Evolutionary conservation across 1,284 basidiomycete species (phyloP), one percentile per base, ranked within the genome.

Genomic region (Sphaerobolus stellatus): DNA sequence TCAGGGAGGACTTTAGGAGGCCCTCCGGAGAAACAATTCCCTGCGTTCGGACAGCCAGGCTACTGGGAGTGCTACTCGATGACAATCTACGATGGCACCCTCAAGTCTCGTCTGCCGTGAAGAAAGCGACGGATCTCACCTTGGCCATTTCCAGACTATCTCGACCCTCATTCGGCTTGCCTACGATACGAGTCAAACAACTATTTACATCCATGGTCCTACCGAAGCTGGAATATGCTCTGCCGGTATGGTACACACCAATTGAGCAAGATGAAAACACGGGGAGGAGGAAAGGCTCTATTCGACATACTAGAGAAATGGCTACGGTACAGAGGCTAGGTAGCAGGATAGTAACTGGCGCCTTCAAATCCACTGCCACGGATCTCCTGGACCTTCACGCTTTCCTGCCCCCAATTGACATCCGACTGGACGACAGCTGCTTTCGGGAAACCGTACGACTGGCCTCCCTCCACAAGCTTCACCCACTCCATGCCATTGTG

Each of bases 401-500:
- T 11, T 22, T 48, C 51, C 41, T 54, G 46, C 61, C 66, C 0
- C 75, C 75, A 0, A 61, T 70, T 14, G 27, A 62, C 7, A 52
- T 68, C 0, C 48, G 64, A 0, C 46, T 77, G 5, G 52, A 63
- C 38, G 65, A 66, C 28, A 29, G 59, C 1, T 60, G 65, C 13
- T 58, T 66, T 14, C 55, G 20, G 53, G 58, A 44, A 4, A 22
- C n/a, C 5, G 22, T 22, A 38, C n/a, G 36, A 7, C 36, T 38
- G 7, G 36, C 36, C 7, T n/a, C 36, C 36, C 7, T 38, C 5
- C 36, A 16, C n/a, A 38, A 38, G 7, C n/a, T 22, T 16, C 36
- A 38, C 22, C 5, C 22, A 16, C 7, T 38, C n/a, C 36, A 38
- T 22, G 22, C n/a, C n/a, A 16, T n/a, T 16, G 36, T 38, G 22